Base-by-base conservation (phyloP, 148 eudicot species). In the Rhododendron kiyosumense region DNA sequence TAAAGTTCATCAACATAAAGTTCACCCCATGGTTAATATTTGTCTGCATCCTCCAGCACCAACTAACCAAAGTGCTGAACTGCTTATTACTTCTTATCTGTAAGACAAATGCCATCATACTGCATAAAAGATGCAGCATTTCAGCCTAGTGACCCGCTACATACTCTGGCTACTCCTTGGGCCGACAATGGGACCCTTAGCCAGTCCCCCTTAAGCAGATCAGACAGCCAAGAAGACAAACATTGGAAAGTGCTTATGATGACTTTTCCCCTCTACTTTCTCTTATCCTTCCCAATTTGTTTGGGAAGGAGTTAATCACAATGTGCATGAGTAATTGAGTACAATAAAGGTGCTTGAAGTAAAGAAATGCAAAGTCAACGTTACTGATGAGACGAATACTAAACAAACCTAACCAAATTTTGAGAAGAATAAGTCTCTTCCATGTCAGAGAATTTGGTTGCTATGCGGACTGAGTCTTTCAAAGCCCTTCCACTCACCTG, bases 401-500 rank as follows among this genome's bases (percentile, higher is more conserved):
- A 57, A 52, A 86, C 93, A 81, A 85, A 95, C 99, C 91, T 97
- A 86, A 97, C 75, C 76, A 87, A 85, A 85, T 95, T 91, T 34
- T 84, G 87, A 43, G 98, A 87, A 63, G 89, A 65, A 82, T 90
- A 97, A 41, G 88, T 86, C 88, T 90, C 86, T 87, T 95, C 98
- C 96, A 97, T 90, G 75, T 97, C 98, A 28, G 94, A 83, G 90
- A 93, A 95, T 74, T 89, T 91, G 22, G 98, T 93, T 38, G 84
- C 83, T 61, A 97, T 97, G 83, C 89, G 90, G 61, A 97, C 89
- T 8, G 98, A 94, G 87, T 95, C 98, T 91, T 93, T 91, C 77
- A 95, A 88, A 78, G 99, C 99, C 83, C 89, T 92, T 87, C 94
- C 96, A 65, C 89, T 90, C 57, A 97, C 95, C 99, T 97, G 85